Conservation (phyloP, 2,329 filamentous ascomycete genomes). For the Apiospora marii region DNA sequence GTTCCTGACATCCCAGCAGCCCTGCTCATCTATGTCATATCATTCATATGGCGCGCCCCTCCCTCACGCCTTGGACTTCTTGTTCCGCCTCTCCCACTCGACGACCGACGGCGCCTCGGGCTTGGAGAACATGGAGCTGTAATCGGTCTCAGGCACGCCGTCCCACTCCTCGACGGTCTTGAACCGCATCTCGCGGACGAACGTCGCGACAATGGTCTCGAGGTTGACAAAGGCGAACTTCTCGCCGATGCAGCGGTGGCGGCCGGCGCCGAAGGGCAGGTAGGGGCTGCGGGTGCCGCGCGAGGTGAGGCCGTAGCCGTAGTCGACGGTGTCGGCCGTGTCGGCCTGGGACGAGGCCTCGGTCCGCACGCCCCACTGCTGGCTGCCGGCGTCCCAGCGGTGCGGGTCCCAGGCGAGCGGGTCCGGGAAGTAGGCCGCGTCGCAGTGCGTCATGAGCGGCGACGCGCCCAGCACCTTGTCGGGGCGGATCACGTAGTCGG, state of each 20-base stretch:
- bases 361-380: constrained; percentile 24
- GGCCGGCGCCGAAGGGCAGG: constrained; percentile 75
- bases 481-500: constrained; percentile 63
- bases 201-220: constrained; percentile 67
- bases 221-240: constrained; percentile 79
- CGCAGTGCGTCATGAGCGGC: constrained; percentile 52
- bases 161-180: constrained; percentile 61
- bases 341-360: constrained; percentile 23
- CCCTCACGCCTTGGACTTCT: constrained; percentile 14
- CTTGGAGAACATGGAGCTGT: constrained; percentile 57
- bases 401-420: constrained; percentile 67
- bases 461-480: constrained; percentile 54
- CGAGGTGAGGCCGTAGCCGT: constrained; percentile 42
- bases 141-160: constrained; percentile 70
- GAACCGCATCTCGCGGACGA: constrained; percentile 69
- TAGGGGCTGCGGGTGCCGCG: constrained; percentile 57
- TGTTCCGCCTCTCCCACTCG: constrained; percentile 38
- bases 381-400: constrained; percentile 61
- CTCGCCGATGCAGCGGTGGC: constrained; percentile 79
- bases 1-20: not conserved
- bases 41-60: not conserved
- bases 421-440: constrained; percentile 67
- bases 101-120: constrained; percentile 44
- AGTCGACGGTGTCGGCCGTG: constrained; percentile 35
- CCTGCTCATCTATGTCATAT: constrained; percentile 15